Percentiles rank a stretch among this genome's conserved stretches.
These are phyloP conservation scores for Fusarium sp. DNA, from an alignment of 2,329 filamentous ascomycete species.

Conservation along the genomic window DNA sequence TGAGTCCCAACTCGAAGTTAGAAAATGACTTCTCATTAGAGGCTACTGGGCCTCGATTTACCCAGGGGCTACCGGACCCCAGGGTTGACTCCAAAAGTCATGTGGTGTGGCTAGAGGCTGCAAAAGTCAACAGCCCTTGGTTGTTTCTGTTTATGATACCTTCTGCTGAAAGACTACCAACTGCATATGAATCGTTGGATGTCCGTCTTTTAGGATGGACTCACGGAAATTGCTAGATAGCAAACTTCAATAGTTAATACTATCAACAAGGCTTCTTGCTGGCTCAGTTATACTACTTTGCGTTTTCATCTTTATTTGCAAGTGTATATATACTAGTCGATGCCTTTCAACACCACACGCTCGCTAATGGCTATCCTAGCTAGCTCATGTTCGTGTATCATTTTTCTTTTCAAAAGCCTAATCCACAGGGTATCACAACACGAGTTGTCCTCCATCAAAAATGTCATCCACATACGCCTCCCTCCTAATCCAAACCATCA, in stretches of 20 bases:
- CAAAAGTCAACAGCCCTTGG: slow-evolving; percentile 3
- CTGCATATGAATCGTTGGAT: slow-evolving; percentile 34
- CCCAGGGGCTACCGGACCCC: background rate
- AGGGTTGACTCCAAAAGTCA: background rate
- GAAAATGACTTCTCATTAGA: slow-evolving; percentile 24
- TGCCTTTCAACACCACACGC: background rate
- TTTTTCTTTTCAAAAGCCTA: background rate
- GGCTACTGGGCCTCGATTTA: slow-evolving; percentile 22
- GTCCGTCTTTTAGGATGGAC: slow-evolving; percentile 32
- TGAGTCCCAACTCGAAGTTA: background rate
- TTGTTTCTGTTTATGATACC: slow-evolving; percentile 29
- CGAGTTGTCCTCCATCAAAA: slow-evolving; percentile 1
- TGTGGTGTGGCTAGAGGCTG: background rate
- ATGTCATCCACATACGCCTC: background rate
- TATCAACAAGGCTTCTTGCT: background rate
- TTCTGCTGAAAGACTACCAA: slow-evolving; percentile 38
- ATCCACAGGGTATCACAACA: slow-evolving; percentile 29
- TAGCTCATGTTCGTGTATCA: background rate
- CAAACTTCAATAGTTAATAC: slow-evolving; percentile 11
- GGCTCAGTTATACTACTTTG: no score
- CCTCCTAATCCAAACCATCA: slow-evolving; percentile 54
- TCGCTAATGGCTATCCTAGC: background rate
- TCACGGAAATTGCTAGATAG: slow-evolving; percentile 24
- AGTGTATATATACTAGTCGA: background rate
- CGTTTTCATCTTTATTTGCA: background rate